A percentile compares a stretch with the other conserved stretches of the same genome.
Conservation (phyloP, 306 rosid genomes). For the Trichosanthes cucumerina region DNA sequence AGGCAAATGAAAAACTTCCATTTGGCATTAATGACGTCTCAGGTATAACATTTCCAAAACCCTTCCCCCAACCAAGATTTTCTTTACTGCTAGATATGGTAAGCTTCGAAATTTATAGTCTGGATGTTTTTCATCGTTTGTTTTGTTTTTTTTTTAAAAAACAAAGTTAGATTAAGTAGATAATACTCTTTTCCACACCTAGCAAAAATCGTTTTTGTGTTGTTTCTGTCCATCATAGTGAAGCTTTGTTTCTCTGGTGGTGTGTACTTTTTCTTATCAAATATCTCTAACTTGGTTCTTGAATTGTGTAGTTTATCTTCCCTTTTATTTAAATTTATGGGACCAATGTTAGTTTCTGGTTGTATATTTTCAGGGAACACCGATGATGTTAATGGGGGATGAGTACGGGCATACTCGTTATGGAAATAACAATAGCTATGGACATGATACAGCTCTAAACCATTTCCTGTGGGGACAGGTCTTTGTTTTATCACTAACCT, state of each 20-base stretch:
- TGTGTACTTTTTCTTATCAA: background rate
- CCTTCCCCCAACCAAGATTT: background rate
- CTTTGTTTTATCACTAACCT: background rate
- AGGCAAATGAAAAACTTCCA: conserved; percentile 95
- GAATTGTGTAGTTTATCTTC: conserved; percentile 4
- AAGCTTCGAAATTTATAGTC: background rate
- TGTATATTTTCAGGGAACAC: conserved; percentile 63
- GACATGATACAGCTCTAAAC: conserved; percentile 72
- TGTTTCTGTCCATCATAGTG: background rate
- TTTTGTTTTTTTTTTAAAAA: background rate
- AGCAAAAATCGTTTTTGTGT: background rate
- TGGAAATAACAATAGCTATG: conserved; percentile 94
- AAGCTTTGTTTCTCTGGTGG: background rate
- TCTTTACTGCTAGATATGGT: background rate
- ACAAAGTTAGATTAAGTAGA: background rate
- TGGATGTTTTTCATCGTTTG: background rate
- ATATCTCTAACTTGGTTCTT: background rate
- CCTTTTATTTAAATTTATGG: conserved; percentile 3
- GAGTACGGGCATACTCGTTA: conserved; percentile 85
- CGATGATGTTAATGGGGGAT: conserved; percentile 98
- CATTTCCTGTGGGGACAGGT: conserved; percentile 82
- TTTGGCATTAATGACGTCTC: conserved; percentile 76
- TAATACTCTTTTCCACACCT: background rate
- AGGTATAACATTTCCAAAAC: conserved; percentile 27
- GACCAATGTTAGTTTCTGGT: conserved; percentile 15